Conservation (phyloP, 1,139 yeast species). For the Saccharomyces hybrid region DNA sequence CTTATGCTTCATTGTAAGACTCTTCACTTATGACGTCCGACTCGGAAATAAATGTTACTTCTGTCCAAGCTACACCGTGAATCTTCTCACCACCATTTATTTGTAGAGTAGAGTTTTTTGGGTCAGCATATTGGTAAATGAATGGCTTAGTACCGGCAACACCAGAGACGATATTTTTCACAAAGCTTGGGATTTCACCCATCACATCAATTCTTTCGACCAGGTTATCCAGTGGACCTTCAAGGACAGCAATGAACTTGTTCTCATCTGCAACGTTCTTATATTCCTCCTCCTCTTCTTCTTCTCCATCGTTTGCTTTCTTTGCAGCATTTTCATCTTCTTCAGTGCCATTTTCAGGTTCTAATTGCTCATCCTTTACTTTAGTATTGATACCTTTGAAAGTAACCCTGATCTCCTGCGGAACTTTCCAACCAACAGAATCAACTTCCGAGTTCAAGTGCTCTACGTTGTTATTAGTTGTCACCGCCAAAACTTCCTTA, state of each 20-base stretch:
- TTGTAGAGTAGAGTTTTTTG: slow-evolving; percentile 33
- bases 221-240: slow-evolving; percentile 48
- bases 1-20: slow-evolving; percentile 20
- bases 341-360: slow-evolving; percentile 16
- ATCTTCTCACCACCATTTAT: slow-evolving; percentile 32
- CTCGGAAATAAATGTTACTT: slow-evolving; percentile 68
- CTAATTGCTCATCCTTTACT: slow-evolving; percentile 36
- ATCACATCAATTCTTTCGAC: slow-evolving; percentile 93
- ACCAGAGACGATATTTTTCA: slow-evolving; percentile 86
- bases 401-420: slow-evolving; percentile 55
- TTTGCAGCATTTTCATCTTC: slow-evolving; percentile 7
- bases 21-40: slow-evolving; percentile 26
- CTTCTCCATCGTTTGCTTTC: slow-evolving; percentile 25
- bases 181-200: slow-evolving; percentile 94
- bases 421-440: slow-evolving; percentile 90
- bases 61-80: slow-evolving; percentile 66
- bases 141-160: slow-evolving; percentile 94
- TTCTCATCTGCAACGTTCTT: slow-evolving; percentile 10
- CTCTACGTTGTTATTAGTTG: slow-evolving; percentile 56
- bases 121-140: slow-evolving; percentile 80
- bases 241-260: slow-evolving; percentile 36
- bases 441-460: slow-evolving; percentile 58
- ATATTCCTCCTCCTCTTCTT: slow-evolving; percentile 28
- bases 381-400: slow-evolving; percentile 43
- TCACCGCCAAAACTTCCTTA: slow-evolving; percentile 55